Evolutionary conservation across 2,329 filamentous ascomycete genomes (phyloP).

Genomic region (Teratosphaeria zuluensis): DNA sequence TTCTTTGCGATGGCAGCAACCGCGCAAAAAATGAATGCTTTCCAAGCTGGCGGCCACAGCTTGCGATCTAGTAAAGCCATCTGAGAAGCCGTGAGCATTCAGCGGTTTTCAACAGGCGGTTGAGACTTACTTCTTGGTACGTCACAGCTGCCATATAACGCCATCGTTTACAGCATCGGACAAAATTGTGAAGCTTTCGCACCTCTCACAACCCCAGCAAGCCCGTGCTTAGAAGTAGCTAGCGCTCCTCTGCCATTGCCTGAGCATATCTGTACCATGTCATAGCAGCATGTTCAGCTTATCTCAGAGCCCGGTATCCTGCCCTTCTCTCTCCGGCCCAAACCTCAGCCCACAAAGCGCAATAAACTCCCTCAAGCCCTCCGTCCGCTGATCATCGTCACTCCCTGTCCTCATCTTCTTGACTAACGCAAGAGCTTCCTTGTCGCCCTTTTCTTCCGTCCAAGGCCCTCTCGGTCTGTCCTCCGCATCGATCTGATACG

Average conservation of each 20-base stretch:
- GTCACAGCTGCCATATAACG: too few relatives aligned
- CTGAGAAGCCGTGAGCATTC: too few relatives aligned
- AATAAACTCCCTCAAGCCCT: constrained; percentile 34
- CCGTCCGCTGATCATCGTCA: constrained; percentile 24
- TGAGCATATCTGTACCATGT: constrained; percentile 5
- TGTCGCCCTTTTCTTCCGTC: constrained; percentile 29
- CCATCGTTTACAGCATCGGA: background rate
- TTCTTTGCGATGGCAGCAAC: too few relatives aligned
- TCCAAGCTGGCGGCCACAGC: too few relatives aligned
- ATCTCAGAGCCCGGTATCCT: background rate
- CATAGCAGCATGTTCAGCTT: background rate
- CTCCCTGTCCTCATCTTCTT: constrained; percentile 18
- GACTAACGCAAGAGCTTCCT: constrained; percentile 22
- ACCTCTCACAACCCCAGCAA: background rate
- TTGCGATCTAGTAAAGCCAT: too few relatives aligned
- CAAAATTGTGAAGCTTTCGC: background rate
- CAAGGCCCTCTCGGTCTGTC: constrained; percentile 22
- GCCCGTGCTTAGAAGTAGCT: background rate
- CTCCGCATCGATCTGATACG: constrained; percentile 2
- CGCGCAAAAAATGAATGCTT: too few relatives aligned
- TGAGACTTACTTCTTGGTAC: too few relatives aligned
- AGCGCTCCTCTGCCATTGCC: background rate
- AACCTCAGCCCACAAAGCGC: constrained; percentile 35
- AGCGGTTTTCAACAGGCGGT: too few relatives aligned
- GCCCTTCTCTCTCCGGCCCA: constrained; percentile 3